Conservation (phyloP, 345 rosid species). For the Acer yangbiense region DNA sequence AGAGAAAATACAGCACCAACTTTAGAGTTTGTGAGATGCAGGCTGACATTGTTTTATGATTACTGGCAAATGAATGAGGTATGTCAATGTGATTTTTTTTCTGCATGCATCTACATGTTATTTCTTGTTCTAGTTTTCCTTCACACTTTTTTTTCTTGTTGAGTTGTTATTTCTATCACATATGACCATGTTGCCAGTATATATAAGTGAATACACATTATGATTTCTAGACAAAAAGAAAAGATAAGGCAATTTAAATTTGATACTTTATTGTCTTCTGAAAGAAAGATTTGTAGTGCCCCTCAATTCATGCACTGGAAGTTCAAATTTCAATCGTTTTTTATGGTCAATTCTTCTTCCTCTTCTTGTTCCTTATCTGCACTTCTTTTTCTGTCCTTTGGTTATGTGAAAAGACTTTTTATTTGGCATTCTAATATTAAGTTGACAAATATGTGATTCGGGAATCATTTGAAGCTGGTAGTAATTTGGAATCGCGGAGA, state of each 20-base stretch:
- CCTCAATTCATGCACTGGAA: not conserved
- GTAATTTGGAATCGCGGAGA: not conserved
- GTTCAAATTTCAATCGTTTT: not conserved
- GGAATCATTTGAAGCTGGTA: not conserved
- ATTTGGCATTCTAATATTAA: not conserved
- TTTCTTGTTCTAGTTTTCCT: conserved; percentile 6
- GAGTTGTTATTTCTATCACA: not conserved
- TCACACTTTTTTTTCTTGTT: not conserved
- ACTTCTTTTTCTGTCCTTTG: not conserved
- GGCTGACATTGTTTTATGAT: conserved; percentile 76
- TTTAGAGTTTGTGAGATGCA: conserved; percentile 75
- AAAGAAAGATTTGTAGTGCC: not conserved
- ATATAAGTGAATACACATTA: not conserved
- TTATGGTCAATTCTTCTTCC: not conserved
- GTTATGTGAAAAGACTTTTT: not conserved
- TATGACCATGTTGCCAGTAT: conserved; percentile 4
- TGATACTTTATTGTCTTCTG: not conserved
- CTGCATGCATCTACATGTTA: conserved; percentile 1
- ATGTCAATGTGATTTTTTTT: conserved; percentile 14
- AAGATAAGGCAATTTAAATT: not conserved
- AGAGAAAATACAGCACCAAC: conserved; percentile 31
- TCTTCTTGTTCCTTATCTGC: not conserved
- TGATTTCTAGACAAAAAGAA: not conserved
- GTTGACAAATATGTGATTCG: not conserved
- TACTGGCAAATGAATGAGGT: conserved; percentile 97